Evolutionary conservation across 768 basidiomycete genomes (phyloP).

Genomic region (Tylopilus sp.): DNA sequence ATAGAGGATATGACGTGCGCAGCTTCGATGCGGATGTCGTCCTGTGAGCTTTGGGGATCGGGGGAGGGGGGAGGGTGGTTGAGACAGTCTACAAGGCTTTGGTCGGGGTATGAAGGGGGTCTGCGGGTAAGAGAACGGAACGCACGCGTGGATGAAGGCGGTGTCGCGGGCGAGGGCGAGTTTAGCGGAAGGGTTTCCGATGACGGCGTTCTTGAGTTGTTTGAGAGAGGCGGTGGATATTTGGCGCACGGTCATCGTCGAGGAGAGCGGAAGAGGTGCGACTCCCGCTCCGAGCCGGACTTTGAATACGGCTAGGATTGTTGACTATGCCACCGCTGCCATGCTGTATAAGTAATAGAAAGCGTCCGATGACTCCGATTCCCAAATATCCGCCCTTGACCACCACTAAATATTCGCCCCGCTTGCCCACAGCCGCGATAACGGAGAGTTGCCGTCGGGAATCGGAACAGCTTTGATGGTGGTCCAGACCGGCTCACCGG

Average conservation of each 20-base stretch:
- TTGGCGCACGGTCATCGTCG: conserved; percentile 28
- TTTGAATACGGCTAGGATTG: conserved; percentile 1
- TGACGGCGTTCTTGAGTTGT: conserved; percentile 69
- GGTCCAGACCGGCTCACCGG: too few species aligned
- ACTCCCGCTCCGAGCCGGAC: background rate
- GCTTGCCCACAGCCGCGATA: too few species aligned
- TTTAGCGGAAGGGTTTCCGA: conserved; percentile 78
- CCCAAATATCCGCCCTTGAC: too few species aligned
- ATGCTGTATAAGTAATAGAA: too few species aligned
- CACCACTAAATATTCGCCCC: too few species aligned
- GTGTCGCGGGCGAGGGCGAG: conserved; percentile 52
- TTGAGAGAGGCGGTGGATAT: conserved; percentile 44
- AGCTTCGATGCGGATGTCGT: conserved; percentile 64
- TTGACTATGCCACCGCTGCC: too few species aligned
- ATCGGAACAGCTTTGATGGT: background rate
- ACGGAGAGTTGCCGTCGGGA: background rate
- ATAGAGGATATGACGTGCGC: conserved; percentile 74
- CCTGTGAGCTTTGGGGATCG: conserved; percentile 37
- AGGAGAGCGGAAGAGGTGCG: too few species aligned
- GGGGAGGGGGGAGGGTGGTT: conserved; percentile 36
- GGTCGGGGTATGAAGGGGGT: background rate
- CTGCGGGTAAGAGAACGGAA: conserved; percentile 22
- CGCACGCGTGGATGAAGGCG: conserved; percentile 53
- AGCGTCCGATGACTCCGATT: too few species aligned
- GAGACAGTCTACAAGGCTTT: conserved; percentile 61